Evolutionary conservation across 1,284 basidiomycete species (phyloP).

Genomic region (Rhodofomes roseus): DNA sequence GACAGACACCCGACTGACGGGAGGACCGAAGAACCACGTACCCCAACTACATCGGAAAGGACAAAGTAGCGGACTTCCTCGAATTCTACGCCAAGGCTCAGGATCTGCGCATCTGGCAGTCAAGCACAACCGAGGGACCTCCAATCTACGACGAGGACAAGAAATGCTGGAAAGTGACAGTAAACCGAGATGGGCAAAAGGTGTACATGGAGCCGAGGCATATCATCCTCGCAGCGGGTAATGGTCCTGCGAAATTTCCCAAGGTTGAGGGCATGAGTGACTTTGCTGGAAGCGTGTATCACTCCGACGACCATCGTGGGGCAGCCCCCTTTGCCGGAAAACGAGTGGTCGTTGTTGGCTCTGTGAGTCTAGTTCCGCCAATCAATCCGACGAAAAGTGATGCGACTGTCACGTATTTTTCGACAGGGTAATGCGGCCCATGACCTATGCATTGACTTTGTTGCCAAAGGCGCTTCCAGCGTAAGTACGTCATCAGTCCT

Average conservation of each 20-base stretch:
- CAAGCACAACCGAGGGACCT: neutral
- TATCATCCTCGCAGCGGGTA: constrained; percentile 32
- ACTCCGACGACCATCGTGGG: neutral
- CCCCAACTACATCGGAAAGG: neutral
- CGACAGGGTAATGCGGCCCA: neutral
- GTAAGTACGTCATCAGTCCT: neutral
- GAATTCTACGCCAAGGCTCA: constrained; percentile 37
- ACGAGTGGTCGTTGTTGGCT: constrained; percentile 1
- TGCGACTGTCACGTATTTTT: neutral
- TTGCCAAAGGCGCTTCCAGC: neutral
- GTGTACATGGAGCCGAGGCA: constrained; percentile 2
- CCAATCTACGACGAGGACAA: constrained; percentile 24
- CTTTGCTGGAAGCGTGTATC: constrained; percentile 1
- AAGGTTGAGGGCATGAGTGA: constrained; percentile 24
- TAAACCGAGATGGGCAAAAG: constrained; percentile 16
- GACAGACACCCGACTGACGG: neutral
- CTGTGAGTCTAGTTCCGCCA: constrained; percentile 1
- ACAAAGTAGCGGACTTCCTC: constrained; percentile 37
- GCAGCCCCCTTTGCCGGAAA: neutral
- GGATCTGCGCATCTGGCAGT: constrained; percentile 35
- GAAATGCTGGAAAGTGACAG: constrained; percentile 30
- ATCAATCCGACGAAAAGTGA: neutral
- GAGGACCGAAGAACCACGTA: neutral
- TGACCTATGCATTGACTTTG: constrained; percentile 4
- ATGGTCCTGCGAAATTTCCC: constrained; percentile 30